Base-by-base conservation (phyloP, 2,329 filamentous ascomycete genomes). In the Endocalyx cinctus region DNA sequence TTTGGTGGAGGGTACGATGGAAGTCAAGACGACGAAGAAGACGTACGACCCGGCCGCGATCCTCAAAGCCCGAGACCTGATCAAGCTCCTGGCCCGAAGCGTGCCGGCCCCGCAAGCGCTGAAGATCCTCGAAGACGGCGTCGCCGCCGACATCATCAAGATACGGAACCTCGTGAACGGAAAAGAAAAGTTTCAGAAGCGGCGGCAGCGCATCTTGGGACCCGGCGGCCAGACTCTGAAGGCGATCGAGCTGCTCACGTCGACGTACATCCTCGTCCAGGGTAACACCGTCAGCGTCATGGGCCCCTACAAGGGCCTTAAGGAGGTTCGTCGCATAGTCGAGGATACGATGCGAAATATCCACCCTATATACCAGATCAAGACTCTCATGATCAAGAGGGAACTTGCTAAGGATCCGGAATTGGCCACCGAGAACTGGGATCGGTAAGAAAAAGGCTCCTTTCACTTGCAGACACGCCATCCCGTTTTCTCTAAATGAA, bases 271-370 rank as follows among this genome's bases (percentile, higher is more conserved):
- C 33, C 74, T 97, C 26, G 92, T 98, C 1, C 92, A 98, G 60
- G 92, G 92, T 47, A 97, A 95, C 62, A 97, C 92, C 0, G 92
- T 98, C 17, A 80, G 82, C 1, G 83, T 77, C 5, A 96, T 98
- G 85, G 92, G 92, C 0, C 80, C 82, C 0, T 97, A 84, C 68
- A 95, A 94, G 62, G 88, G 87, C 3, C 64, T 98, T 29, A 97
- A 97, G 65, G 90, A 96, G 53, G 79, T 96, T 18, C 80, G 92
- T 29, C 75, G 88, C 33, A 80, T 96, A 14, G 78, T 97, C 23
- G 85, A 94, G 60, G 90, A 97, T 62, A 95, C 88, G 66, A 97
- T 98, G 92, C 77, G 78, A 53, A 98, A 98, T 57, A 80, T 96
- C 36, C 92, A 98, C 64, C 87, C 94, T 47, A 94, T 98, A 64